phyloP scores from a whole-genome alignment of 1,284 basidiomycete species.

The Ustanciosporium gigantosporum region DNA sequence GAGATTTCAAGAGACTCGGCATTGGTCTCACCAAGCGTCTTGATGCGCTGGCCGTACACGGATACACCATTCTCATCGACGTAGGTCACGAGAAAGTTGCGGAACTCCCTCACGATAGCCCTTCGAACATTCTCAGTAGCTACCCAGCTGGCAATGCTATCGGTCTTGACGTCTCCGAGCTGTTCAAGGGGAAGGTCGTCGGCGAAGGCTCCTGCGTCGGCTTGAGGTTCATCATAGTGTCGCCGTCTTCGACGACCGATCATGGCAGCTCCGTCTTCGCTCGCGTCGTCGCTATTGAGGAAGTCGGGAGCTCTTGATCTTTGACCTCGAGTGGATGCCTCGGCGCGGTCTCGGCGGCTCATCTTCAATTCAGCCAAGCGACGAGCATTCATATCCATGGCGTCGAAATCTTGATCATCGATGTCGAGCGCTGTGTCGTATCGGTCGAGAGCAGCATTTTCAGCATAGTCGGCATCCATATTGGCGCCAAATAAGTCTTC shows the following conservation, averaged over 20 bases:
- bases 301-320: slow-evolving; percentile 81
- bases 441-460: slow-evolving; percentile 78
- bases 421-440: slow-evolving; percentile 82
- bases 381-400: slow-evolving; percentile 74
- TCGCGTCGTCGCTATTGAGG: slow-evolving; percentile 71
- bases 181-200: slow-evolving; percentile 94
- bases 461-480: slow-evolving; percentile 79
- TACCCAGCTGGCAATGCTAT: slow-evolving; percentile 96
- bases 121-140: slow-evolving; percentile 84
- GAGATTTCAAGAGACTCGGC: slow-evolving; percentile 96
- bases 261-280: slow-evolving; percentile 58
- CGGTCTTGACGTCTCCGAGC: slow-evolving; percentile 94
- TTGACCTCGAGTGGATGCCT: slow-evolving; percentile 65
- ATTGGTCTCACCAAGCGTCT: slow-evolving; percentile 91
- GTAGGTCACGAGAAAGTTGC: slow-evolving; percentile 92
- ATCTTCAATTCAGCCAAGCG: slow-evolving; percentile 85
- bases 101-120: slow-evolving; percentile 89
- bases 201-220: slow-evolving; percentile 67
- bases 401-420: slow-evolving; percentile 80
- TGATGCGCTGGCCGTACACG: slow-evolving; percentile 92
- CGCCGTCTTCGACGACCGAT: slow-evolving; percentile 60
- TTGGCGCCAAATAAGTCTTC: slow-evolving; percentile 90
- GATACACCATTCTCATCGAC: slow-evolving; percentile 87
- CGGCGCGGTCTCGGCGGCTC: slow-evolving; percentile 81
- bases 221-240: slow-evolving; percentile 65